Percentiles rank a stretch among this genome's conserved stretches.
These are phyloP conservation scores for Yamadazyma akitaensis DNA, from an alignment of 805 yeast species.

Conservation along the genomic window DNA sequence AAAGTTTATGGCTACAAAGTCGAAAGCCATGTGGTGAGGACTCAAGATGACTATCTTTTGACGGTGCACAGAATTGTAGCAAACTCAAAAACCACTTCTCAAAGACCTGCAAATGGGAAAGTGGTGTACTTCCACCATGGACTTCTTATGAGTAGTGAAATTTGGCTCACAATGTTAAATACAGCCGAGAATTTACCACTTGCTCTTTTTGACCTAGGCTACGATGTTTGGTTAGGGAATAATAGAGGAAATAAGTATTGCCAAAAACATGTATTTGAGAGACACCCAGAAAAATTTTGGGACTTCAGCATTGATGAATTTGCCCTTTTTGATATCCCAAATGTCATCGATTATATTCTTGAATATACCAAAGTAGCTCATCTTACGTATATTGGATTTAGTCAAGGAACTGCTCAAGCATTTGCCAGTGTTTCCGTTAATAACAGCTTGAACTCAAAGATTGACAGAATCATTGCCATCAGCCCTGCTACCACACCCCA, in stretches of 20 bases:
- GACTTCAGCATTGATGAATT: slow-evolving; percentile 88
- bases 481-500: slow-evolving; percentile 95
- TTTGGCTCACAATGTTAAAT: slow-evolving; percentile 54
- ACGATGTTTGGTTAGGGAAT: slow-evolving; percentile 88
- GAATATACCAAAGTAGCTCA: slow-evolving; percentile 36
- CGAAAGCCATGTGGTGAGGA: slow-evolving; percentile 74
- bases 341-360: slow-evolving; percentile 71
- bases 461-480: slow-evolving; percentile 67
- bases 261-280: slow-evolving; percentile 55
- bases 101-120: slow-evolving; percentile 18
- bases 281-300: slow-evolving; percentile 63
- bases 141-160: slow-evolving; percentile 80
- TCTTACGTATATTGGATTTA: slow-evolving; percentile 79
- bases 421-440: slow-evolving; percentile 75
- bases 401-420: slow-evolving; percentile 93
- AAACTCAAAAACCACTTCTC: slow-evolving; percentile 5
- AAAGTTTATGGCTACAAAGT: slow-evolving; percentile 62
- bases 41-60: slow-evolving; percentile 73
- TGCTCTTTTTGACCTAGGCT: slow-evolving; percentile 73
- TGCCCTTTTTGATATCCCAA: slow-evolving; percentile 87
- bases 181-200: slow-evolving; percentile 58
- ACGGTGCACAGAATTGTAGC: slow-evolving; percentile 68
- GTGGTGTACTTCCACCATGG: slow-evolving; percentile 91
- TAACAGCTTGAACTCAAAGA: slow-evolving; percentile 55
- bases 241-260: slow-evolving; percentile 73